Evolutionary conservation across 2,329 filamentous ascomycete genomes (phyloP), one percentile per base, ranked within the genome.

Genomic region (Rhynchosporium graminicola): DNA sequence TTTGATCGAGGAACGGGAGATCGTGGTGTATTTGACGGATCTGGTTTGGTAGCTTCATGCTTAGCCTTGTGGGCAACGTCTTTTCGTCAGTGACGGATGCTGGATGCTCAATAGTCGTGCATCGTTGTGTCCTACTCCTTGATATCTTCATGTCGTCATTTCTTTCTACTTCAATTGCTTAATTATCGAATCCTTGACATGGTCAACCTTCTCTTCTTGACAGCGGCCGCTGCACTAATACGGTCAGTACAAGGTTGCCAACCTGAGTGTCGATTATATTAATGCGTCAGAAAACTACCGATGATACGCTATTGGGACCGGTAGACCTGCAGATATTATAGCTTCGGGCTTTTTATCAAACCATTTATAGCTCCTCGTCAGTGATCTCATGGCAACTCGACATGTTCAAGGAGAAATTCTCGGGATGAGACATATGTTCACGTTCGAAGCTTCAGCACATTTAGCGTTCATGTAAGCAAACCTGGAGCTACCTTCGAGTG

Each of bases 371-470:
- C 42, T 43, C 42, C 15, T 43, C 5, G 42, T 43, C 13, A 43
- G 20, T 43, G 42, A 43, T 43, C 42, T 43, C 42, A n/a, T n/a
- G 12, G 42, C 15, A 43, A 43, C 13, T 43, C 42, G 42, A 15
- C 20, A 43, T 12, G 15, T 43, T 15, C 20, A 43, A 13, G 42
- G 42, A 2, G 42, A 43, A 43, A 43, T 20, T 43, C 42, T 43
- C 20, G 42, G 42, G 42, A 43, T 43, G 42, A 43, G 42, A 43
- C 42, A 43, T 43, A 43, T 43, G 42, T 43, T 43, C 42, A 43
- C 42, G 15, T 43, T 15, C 20, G 42, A 43, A 43, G 42, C 42
- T 6, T 43, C 42, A 43, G 42, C 42, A n/a, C 15, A 43, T 43
- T n/a, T 43, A 13, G 15, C 42, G 20, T 43, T 43, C 13, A 43